These are phyloP conservation scores for Daldinia concentrica DNA, from an alignment of 495 filamentous ascomycete genomes.

Conservation along the genomic window DNA sequence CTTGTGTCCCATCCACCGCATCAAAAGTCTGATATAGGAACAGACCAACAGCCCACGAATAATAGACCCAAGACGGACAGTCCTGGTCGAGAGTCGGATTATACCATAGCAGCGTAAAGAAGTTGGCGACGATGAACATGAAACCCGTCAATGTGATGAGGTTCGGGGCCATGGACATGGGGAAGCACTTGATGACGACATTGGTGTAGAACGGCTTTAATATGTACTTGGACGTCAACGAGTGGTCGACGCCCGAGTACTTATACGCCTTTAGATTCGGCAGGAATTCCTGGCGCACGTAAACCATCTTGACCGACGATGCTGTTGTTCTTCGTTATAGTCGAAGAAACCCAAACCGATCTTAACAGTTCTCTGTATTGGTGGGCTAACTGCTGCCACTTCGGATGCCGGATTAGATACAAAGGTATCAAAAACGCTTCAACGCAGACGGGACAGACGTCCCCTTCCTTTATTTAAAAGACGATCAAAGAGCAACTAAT, in stretches of 20 bases:
- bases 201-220: slow-evolving; percentile 98
- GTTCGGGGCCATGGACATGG: slow-evolving; percentile 90
- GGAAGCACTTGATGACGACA: slow-evolving; percentile 91
- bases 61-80: slow-evolving; percentile 95
- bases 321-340: not conserved
- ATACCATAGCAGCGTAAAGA: slow-evolving; percentile 95
- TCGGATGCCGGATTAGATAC: not conserved
- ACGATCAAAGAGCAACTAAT: not conserved
- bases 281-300: slow-evolving; percentile 90
- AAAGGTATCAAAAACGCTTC: not conserved
- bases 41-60: slow-evolving; percentile 84
- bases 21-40: slow-evolving; percentile 99
- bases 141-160: slow-evolving; percentile 91
- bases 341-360: not conserved
- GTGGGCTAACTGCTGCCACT: not conserved
- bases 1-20: slow-evolving; percentile 93
- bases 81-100: slow-evolving; percentile 93
- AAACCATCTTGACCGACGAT: slow-evolving; percentile 64
- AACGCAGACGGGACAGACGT: not conserved
- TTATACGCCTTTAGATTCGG: slow-evolving; percentile 90
- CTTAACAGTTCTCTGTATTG: not conserved
- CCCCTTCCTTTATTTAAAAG: slow-evolving; percentile 9
- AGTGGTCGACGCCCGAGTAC: slow-evolving; percentile 91
- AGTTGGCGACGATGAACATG: slow-evolving; percentile 88
- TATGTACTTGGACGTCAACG: slow-evolving; percentile 85